phyloP scores from a whole-genome alignment of 2,329 filamentous ascomycete species.

The Mycocentrospora acerina region DNA sequence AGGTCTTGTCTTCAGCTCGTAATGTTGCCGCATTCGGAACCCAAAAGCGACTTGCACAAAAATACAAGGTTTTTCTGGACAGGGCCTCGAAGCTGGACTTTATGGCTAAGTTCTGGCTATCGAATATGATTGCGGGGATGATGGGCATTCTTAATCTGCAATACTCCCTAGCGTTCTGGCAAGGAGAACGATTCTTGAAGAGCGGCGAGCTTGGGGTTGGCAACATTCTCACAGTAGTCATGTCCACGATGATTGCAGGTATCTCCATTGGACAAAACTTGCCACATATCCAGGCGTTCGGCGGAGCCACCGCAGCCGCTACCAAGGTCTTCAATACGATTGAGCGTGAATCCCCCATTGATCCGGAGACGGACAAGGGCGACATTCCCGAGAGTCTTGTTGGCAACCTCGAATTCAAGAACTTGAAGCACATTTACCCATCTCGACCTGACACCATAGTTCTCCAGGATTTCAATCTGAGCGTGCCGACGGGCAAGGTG shows the following conservation, averaged over 20 bases:
- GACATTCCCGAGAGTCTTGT: conserved; percentile 70
- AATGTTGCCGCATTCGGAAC: conserved; percentile 93
- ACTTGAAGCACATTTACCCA: conserved; percentile 91
- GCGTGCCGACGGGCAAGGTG: conserved; percentile 84
- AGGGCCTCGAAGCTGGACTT: conserved; percentile 75
- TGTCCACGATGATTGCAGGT: conserved; percentile 90
- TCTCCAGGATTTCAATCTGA: conserved; percentile 78
- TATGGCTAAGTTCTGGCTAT: conserved; percentile 71
- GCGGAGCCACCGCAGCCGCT: conserved; percentile 77
- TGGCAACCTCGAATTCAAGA: conserved; percentile 76
- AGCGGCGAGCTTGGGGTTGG: conserved; percentile 62
- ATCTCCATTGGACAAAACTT: conserved; percentile 74
- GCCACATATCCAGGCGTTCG: conserved; percentile 85
- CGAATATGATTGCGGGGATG: conserved; percentile 78
- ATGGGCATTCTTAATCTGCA: conserved; percentile 84
- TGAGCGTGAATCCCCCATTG: conserved; percentile 80
- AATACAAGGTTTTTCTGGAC: conserved; percentile 76
- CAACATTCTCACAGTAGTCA: conserved; percentile 78
- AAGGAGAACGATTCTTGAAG: conserved; percentile 59
- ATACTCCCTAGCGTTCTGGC: conserved; percentile 50
- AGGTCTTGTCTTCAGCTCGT: conserved; percentile 90
- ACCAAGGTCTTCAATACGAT: conserved; percentile 94
- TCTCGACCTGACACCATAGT: conserved; percentile 87
- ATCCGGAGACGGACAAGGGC: conserved; percentile 72
- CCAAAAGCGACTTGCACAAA: conserved; percentile 83